These are phyloP conservation scores for Ceriops decandra DNA, from an alignment of 345 rosid species.

Conservation along the genomic window DNA sequence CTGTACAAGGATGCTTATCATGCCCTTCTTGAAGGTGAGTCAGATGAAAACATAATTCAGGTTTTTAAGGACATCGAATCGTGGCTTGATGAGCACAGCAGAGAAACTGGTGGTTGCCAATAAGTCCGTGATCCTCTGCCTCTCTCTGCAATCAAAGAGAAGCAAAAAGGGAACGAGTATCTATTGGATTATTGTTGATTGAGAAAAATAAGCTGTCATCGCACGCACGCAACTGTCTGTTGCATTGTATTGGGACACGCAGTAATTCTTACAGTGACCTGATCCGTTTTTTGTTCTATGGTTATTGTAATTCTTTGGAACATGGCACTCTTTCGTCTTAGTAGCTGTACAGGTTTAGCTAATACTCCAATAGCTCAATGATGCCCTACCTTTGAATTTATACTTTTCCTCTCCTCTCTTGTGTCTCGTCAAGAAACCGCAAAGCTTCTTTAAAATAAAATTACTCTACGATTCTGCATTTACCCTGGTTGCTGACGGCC, in stretches of 20 bases:
- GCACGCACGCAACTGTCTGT: neutral
- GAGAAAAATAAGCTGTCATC: neutral
- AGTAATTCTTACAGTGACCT: neutral
- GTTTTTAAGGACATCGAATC: constrained; percentile 65
- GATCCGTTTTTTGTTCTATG: neutral
- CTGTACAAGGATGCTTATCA: constrained; percentile 66
- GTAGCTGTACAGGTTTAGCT: too few species aligned
- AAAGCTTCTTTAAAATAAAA: too few species aligned
- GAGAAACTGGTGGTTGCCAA: neutral
- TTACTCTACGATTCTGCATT: too few species aligned
- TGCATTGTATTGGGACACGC: neutral
- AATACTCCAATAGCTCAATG: too few species aligned
- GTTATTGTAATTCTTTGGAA: too few species aligned
- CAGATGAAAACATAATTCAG: constrained; percentile 66
- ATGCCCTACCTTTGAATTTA: too few species aligned
- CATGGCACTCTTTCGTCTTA: too few species aligned
- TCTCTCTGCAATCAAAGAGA: neutral
- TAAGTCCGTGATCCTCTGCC: neutral
- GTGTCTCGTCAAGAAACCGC: too few species aligned
- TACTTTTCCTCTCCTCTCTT: too few species aligned
- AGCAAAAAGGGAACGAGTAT: neutral
- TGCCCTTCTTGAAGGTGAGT: constrained; percentile 82
- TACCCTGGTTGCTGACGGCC: too few species aligned
- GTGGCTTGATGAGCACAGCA: constrained; percentile 72
- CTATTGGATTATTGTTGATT: neutral